Base-by-base conservation (phyloP, 495 filamentous ascomycete genomes). In the Penicillium paxilli region DNA sequence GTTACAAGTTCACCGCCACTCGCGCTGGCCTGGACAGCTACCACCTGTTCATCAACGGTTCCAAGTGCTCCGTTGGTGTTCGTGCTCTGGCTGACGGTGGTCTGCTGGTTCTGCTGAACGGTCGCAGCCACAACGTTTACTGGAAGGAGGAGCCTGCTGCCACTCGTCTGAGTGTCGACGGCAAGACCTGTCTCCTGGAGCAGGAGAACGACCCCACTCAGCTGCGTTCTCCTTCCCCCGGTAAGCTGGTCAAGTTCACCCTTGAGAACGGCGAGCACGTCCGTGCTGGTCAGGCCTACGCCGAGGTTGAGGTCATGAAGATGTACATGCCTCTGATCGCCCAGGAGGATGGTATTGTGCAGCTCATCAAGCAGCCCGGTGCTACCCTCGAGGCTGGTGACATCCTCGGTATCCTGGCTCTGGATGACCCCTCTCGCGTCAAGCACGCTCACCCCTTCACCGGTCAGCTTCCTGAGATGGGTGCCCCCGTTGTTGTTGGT, bases 221-320 rank as follows among this genome's bases (percentile, higher is more conserved):
- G 70, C 85, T 99, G 24, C 89, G 94, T 40, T 90, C 92, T 9
- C 95, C 94, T 9, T 94, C 89, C 47, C 94, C 94, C 44, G 94
- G 94, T 71, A 99, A 99, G 79, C 87, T 99, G 35, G 95, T 98
- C 74, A 97, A 96, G 78, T 99, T 93, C 76, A 90, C 89, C 10
- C 91, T 99, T 1, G 95, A 98, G 70, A 98, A 95, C 62, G 95
- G 95, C 47, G 88, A 95, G 62, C 94, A 98, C 68, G 86, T 99
- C 64, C 87, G 83, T 67, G 91, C 93, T 57, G 92, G 92, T 48
- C 91, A 99, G 71, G 80, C 93, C 7, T 99, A 90, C 66, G 94
- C 94, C 48, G 94, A 99, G 66, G 94, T 99, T 48, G 94, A 99
- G 71, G 95, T 99, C 70, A 99, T 99, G 94, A 99, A 99, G 81